These are phyloP conservation scores for Lepidium didymum DNA, from an alignment of 345 rosid genomes.

Conservation along the genomic window DNA sequence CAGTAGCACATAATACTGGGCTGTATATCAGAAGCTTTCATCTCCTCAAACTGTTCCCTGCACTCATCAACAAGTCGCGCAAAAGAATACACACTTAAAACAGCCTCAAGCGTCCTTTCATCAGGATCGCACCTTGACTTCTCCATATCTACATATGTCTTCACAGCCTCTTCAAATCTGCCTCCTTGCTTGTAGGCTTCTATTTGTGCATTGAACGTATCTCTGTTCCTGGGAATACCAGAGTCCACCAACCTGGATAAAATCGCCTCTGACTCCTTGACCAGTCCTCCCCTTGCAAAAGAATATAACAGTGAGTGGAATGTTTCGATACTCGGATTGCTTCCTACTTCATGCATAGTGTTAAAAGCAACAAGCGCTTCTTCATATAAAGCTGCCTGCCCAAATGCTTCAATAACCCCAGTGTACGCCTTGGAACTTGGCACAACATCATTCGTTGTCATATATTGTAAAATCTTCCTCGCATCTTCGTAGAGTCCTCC, in stretches of 20 bases:
- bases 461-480: constrained; percentile 59
- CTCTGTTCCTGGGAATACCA: constrained; percentile 55
- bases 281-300: constrained; percentile 85
- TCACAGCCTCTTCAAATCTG: constrained; percentile 84
- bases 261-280: constrained; percentile 65
- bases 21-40: constrained; percentile 65
- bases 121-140: constrained; percentile 72
- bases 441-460: constrained; percentile 64
- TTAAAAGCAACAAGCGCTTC: constrained; percentile 85
- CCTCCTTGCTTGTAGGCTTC: constrained; percentile 93
- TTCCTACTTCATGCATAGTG: constrained; percentile 81
- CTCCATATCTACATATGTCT: constrained; percentile 84
- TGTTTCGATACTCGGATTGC: constrained; percentile 71
- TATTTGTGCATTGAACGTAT: constrained; percentile 81
- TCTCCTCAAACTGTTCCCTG: constrained; percentile 86
- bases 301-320: constrained; percentile 68
- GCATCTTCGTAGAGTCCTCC: constrained; percentile 90
- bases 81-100: constrained; percentile 69
- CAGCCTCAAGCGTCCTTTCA: constrained; percentile 89
- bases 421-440: constrained; percentile 84
- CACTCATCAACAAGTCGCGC: constrained; percentile 91
- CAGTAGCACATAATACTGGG: constrained; percentile 91
- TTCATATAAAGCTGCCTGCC: constrained; percentile 82
- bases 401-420: constrained; percentile 84
- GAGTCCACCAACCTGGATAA: constrained; percentile 55